Percentiles rank a stretch among this genome's conserved stretches.
phyloP scores from a whole-genome alignment of 2,329 filamentous ascomycete genomes.

The Alternaria arbusti region DNA sequence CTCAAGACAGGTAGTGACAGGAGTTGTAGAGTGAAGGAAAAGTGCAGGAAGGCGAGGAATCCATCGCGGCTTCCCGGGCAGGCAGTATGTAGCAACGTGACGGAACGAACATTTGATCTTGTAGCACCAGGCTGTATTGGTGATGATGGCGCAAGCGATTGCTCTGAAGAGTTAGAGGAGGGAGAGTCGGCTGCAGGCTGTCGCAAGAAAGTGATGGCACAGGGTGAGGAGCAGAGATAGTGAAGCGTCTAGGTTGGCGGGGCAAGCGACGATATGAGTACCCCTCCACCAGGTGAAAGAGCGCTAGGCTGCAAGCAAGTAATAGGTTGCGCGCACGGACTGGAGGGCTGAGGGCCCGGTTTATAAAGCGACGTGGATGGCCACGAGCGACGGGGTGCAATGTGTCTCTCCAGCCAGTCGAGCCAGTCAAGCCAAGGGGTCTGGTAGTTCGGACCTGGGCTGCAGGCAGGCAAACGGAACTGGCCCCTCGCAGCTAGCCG shows the following conservation, averaged over 20 bases:
- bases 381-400: slow-evolving; percentile 11
- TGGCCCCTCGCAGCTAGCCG: slow-evolving; percentile 6
- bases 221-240: slow-evolving; percentile 28
- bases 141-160: slow-evolving; percentile 32
- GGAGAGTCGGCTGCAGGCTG: slow-evolving; percentile 19
- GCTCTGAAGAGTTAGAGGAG: slow-evolving; percentile 22
- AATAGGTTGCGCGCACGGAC: slow-evolving; percentile 23
- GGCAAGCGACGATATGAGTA: slow-evolving; percentile 38
- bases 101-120: slow-evolving; percentile 50
- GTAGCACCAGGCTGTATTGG: slow-evolving; percentile 33
- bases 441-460: slow-evolving; percentile 16
- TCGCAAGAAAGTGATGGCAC: slow-evolving; percentile 20
- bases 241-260: slow-evolving; percentile 36
- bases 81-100: slow-evolving; percentile 44
- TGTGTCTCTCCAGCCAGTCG: slow-evolving; percentile 16
- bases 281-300: slow-evolving; percentile 38
- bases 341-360: slow-evolving; percentile 11
- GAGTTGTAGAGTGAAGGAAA: slow-evolving; percentile 25
- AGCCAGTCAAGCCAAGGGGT: slow-evolving; percentile 1
- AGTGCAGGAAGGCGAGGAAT: slow-evolving; percentile 28
- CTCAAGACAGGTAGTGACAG: slow-evolving; percentile 31
- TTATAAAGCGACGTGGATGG: slow-evolving; percentile 14
- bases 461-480: slow-evolving; percentile 14
- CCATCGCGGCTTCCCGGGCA: slow-evolving; percentile 39
- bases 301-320: slow-evolving; percentile 32